phyloP scores from a whole-genome alignment of 176 grass and related monocot genomes.

The Pharus latifolius region DNA sequence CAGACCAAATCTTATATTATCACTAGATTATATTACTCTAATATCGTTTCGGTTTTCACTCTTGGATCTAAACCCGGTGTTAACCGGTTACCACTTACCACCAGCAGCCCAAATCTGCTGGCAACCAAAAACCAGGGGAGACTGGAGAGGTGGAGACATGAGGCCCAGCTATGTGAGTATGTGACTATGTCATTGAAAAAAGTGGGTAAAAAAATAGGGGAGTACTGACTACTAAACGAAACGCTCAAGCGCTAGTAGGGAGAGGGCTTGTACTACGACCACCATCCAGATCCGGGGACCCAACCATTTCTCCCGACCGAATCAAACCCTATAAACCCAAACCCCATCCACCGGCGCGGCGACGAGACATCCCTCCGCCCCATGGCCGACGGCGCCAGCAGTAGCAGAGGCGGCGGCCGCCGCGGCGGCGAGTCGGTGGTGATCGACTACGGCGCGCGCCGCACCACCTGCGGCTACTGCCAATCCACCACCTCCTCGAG shows the following conservation, averaged over 20 bases:
- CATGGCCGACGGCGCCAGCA: constrained; percentile 69
- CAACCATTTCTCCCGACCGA: background rate
- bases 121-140: background rate
- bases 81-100: too few relatives aligned
- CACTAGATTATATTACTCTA: too few relatives aligned
- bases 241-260: background rate
- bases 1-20: too few relatives aligned
- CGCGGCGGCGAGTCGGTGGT: constrained; percentile 47
- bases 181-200: too few relatives aligned
- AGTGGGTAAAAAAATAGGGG: too few relatives aligned
- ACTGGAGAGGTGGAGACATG: too few relatives aligned
- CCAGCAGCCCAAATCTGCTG: too few relatives aligned
- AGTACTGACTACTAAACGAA: too few relatives aligned
- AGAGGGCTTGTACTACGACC: background rate
- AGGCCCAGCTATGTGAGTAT: too few relatives aligned
- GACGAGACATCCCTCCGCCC: background rate
- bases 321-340: background rate
- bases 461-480: constrained; percentile 65
- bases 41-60: too few relatives aligned
- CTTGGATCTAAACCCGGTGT: too few relatives aligned
- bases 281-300: constrained; percentile 34
- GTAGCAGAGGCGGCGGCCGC: constrained; percentile 19
- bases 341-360: constrained; percentile 6
- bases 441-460: constrained; percentile 44
- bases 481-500: constrained; percentile 42